A percentile compares a stretch with the other conserved stretches of the same genome.
Evolutionary conservation across 2,329 filamentous ascomycete species (phyloP).

Genomic region (Cordyceps cicadae): DNA sequence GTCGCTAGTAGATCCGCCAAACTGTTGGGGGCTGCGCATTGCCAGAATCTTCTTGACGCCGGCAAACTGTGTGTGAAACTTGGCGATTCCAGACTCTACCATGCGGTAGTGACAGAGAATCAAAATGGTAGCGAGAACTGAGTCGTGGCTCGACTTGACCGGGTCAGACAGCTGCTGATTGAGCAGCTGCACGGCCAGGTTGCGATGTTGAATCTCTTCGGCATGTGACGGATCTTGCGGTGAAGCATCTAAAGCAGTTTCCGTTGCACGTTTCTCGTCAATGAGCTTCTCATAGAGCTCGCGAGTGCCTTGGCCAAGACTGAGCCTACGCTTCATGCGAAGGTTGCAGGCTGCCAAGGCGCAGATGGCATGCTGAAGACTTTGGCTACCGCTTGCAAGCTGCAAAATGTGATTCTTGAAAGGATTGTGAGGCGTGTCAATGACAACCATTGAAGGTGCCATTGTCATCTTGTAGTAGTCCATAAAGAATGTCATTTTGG

Average conservation of each 20-base stretch:
- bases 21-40: conserved; percentile 53
- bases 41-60: conserved; percentile 85
- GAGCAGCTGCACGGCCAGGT: conserved; percentile 68
- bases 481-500: conserved; percentile 79
- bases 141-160: conserved; percentile 69
- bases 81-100: conserved; percentile 85
- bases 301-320: conserved; percentile 48
- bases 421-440: conserved; percentile 78
- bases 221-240: conserved; percentile 59
- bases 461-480: conserved; percentile 92
- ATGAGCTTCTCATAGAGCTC: conserved; percentile 40
- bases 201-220: conserved; percentile 76
- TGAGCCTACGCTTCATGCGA: conserved; percentile 69
- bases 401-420: conserved; percentile 76
- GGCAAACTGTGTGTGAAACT: conserved; percentile 88
- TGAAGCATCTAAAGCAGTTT: conserved; percentile 38
- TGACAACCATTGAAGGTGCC: conserved; percentile 83
- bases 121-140: conserved; percentile 77
- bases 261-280: conserved; percentile 37
- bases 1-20: conserved; percentile 48
- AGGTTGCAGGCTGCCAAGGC: conserved; percentile 83
- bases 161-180: conserved; percentile 78
- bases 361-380: conserved; percentile 86
- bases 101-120: conserved; percentile 88
- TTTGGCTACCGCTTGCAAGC: conserved; percentile 68